Conservation (phyloP, 495 filamentous ascomycete species). For the Aspergillus egyptiacus region DNA sequence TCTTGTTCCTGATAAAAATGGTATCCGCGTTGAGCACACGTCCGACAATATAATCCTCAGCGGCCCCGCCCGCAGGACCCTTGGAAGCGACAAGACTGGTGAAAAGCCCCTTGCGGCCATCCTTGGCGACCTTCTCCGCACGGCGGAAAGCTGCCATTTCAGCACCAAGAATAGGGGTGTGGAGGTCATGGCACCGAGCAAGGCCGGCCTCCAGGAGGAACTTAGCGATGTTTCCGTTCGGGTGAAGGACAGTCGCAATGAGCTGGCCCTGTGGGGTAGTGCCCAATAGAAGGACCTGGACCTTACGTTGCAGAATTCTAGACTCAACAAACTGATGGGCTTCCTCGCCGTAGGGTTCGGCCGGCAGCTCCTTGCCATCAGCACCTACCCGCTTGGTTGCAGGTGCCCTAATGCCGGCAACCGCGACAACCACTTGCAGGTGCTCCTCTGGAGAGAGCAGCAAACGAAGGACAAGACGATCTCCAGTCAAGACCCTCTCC, state of each 20-base stretch:
- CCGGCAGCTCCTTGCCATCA: slow-evolving; percentile 72
- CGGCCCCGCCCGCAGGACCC: slow-evolving; percentile 41
- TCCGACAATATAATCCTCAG: slow-evolving; percentile 74
- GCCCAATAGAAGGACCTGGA: slow-evolving; percentile 74
- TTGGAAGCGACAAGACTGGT: slow-evolving; percentile 65
- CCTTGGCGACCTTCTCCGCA: slow-evolving; percentile 81
- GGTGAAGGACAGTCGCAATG: slow-evolving; percentile 74
- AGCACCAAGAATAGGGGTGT: slow-evolving; percentile 78
- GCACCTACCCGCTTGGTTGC: slow-evolving; percentile 73
- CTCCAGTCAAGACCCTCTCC: slow-evolving; percentile 85
- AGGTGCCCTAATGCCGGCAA: slow-evolving; percentile 85
- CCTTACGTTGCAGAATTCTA: slow-evolving; percentile 76
- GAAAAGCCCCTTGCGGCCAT: slow-evolving; percentile 66
- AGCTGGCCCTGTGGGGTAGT: slow-evolving; percentile 81
- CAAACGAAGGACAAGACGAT: slow-evolving; percentile 81
- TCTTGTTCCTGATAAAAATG: slow-evolving; percentile 74
- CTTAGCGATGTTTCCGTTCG: slow-evolving; percentile 83
- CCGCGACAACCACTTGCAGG: slow-evolving; percentile 73
- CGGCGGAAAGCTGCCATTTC: slow-evolving; percentile 82
- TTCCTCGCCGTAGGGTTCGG: slow-evolving; percentile 81
- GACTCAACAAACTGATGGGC: slow-evolving; percentile 80
- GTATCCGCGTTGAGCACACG: slow-evolving; percentile 88
- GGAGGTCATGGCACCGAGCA: slow-evolving; percentile 87
- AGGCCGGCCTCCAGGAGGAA: slow-evolving; percentile 82
- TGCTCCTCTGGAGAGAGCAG: slow-evolving; percentile 71